These are phyloP conservation scores for Cryphonectria japonica DNA, from an alignment of 2,329 filamentous ascomycete genomes.

Conservation along the genomic window DNA sequence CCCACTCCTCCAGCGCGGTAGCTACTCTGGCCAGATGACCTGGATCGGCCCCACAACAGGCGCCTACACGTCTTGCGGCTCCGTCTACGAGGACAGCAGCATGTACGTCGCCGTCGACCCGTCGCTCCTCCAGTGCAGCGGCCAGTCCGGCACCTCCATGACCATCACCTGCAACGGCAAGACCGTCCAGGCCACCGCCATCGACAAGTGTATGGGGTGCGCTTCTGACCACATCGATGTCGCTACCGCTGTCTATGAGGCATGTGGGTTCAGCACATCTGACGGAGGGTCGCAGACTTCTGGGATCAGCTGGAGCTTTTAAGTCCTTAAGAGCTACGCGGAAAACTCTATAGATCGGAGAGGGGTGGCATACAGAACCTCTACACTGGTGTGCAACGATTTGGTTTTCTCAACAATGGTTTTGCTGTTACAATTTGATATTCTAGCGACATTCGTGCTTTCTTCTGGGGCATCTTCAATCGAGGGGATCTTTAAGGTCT, in stretches of 20 bases:
- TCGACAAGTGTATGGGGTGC: constrained; percentile 30
- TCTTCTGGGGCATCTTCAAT: no score
- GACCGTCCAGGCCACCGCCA: constrained; percentile 31
- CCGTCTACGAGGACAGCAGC: constrained; percentile 20
- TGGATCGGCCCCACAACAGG: constrained; percentile 16
- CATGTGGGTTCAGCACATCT: neutral
- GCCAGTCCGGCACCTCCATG: constrained; percentile 10
- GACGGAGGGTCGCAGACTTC: constrained; percentile 12
- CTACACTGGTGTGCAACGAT: no score
- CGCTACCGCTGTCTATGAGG: constrained; percentile 19
- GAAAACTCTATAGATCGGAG: neutral
- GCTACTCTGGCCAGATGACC: constrained; percentile 18
- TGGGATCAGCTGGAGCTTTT: constrained; percentile 7
- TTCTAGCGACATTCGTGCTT: neutral
- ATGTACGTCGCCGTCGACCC: constrained; percentile 25
- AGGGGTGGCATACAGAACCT: no score
- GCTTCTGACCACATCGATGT: constrained; percentile 17
- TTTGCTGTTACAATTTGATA: neutral
- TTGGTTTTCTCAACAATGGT: neutral
- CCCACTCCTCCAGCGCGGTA: constrained; percentile 16
- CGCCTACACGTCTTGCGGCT: constrained; percentile 11
- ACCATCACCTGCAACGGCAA: constrained; percentile 32
- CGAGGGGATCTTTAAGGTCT: no score
- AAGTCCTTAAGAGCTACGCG: neutral
- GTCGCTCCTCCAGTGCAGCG: constrained; percentile 14